Conservation (phyloP, 2,329 filamentous ascomycete species). For the Kalmusia sp. region DNA sequence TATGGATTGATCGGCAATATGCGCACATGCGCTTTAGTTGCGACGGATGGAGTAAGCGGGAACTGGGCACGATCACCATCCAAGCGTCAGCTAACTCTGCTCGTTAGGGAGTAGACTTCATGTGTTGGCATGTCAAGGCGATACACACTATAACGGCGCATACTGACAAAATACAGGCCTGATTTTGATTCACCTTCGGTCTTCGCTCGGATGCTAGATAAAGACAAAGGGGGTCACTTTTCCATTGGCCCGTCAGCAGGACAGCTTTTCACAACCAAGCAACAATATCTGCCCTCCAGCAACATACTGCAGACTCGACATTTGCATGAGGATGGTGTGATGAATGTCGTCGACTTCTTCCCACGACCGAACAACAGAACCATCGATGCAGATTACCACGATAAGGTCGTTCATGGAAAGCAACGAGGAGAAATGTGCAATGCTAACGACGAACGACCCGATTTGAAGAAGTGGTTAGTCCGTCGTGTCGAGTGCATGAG, state of each 20-base stretch:
- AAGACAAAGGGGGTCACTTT: conserved; percentile 77
- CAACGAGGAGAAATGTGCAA: conserved; percentile 32
- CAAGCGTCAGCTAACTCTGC: conserved; percentile 24
- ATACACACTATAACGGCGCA: neutral
- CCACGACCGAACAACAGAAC: conserved; percentile 68
- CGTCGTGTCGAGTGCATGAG: conserved; percentile 76
- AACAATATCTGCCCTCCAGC: conserved; percentile 77
- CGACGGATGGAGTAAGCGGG: conserved; percentile 64
- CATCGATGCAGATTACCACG: conserved; percentile 52
- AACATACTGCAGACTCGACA: conserved; percentile 81
- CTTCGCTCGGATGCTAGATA: conserved; percentile 77
- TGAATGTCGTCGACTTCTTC: conserved; percentile 78
- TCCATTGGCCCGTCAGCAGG: conserved; percentile 62
- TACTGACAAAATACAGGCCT: conserved; percentile 58
- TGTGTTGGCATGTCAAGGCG: conserved; percentile 67
- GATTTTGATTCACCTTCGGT: conserved; percentile 80
- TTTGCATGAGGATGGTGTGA: conserved; percentile 76
- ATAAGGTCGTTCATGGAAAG: conserved; percentile 28
- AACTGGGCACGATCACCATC: too few relatives aligned
- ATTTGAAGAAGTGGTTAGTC: conserved; percentile 73
- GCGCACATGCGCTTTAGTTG: conserved; percentile 77
- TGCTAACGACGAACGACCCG: conserved; percentile 24
- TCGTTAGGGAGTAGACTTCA: conserved; percentile 67
- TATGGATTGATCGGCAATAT: conserved; percentile 80
- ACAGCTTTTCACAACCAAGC: conserved; percentile 71